Percentiles rank a stretch among this genome's conserved stretches.
These are phyloP conservation scores for Schizochytrium sp. DNA, from an alignment of 108 stramenopile genomes.

Conservation along the genomic window DNA sequence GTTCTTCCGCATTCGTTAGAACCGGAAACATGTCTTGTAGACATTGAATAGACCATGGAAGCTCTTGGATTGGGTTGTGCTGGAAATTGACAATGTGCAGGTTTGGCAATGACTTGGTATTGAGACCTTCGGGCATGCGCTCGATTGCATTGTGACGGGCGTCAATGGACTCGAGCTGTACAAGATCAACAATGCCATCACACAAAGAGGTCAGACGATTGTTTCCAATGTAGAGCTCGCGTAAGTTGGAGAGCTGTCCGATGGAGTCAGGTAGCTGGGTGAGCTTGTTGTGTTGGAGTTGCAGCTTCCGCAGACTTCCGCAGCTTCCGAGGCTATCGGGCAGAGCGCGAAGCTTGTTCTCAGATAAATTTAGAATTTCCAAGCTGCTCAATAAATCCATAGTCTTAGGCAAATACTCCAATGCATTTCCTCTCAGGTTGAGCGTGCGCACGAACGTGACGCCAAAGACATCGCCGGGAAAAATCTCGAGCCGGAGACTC, in stretches of 20 bases:
- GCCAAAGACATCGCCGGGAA: constrained; percentile 3
- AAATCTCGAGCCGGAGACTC: neutral
- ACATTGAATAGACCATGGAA: neutral
- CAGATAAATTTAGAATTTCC: neutral
- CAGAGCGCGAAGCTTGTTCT: neutral
- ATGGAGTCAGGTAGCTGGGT: neutral
- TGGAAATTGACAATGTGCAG: neutral
- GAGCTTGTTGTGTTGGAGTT: neutral
- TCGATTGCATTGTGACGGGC: neutral
- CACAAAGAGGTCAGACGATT: neutral
- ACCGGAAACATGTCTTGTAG: constrained; percentile 6
- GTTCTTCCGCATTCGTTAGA: neutral
- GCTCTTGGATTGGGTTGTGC: neutral
- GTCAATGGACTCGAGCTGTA: neutral
- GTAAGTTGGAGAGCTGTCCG: neutral
- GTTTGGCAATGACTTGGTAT: neutral
- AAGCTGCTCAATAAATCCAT: neutral
- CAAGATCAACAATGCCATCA: neutral
- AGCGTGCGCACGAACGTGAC: neutral
- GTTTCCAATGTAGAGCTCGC: neutral
- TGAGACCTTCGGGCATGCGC: neutral
- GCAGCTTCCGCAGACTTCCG: neutral
- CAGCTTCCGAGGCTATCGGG: neutral
- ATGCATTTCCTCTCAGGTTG: neutral
- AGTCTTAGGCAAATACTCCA: neutral